Conservation (phyloP, 78 protist species). For the Isochrysis galbana region DNA sequence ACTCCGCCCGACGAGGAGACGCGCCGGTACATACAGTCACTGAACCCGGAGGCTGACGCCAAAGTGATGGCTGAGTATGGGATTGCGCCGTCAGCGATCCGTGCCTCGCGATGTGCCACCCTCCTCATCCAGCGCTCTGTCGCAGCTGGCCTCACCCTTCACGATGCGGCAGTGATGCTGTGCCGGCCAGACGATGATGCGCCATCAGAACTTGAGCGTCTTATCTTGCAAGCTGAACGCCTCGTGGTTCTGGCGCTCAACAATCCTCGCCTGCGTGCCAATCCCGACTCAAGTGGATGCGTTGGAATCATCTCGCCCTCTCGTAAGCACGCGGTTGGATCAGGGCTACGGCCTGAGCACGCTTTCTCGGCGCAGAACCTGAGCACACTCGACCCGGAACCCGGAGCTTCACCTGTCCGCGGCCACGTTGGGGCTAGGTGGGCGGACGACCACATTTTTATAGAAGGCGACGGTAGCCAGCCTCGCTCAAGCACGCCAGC, state of each 20-base stretch:
- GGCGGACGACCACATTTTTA: background rate
- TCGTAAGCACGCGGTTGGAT: background rate
- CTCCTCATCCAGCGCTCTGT: conserved; percentile 22
- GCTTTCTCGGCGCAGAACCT: background rate
- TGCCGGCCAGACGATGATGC: conserved; percentile 25
- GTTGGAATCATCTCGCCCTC: background rate
- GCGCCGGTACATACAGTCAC: background rate
- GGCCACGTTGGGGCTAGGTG: background rate
- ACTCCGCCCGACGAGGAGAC: conserved; percentile 1
- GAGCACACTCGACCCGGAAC: background rate
- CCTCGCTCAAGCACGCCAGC: too few species aligned
- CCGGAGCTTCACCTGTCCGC: background rate
- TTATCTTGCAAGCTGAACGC: conserved; percentile 6
- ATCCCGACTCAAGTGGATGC: too few species aligned
- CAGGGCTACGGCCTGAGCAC: background rate
- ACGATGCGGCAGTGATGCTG: background rate
- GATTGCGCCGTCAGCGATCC: background rate
- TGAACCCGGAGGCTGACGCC: background rate
- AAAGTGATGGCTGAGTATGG: background rate
- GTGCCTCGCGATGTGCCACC: background rate
- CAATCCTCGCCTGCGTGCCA: background rate
- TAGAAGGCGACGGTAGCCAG: background rate
- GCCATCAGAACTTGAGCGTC: conserved; percentile 36
- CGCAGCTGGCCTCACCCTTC: background rate
- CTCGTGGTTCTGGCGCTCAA: background rate